Conservation (phyloP, 768 basidiomycete species). For the Collybiopsis confluens region DNA sequence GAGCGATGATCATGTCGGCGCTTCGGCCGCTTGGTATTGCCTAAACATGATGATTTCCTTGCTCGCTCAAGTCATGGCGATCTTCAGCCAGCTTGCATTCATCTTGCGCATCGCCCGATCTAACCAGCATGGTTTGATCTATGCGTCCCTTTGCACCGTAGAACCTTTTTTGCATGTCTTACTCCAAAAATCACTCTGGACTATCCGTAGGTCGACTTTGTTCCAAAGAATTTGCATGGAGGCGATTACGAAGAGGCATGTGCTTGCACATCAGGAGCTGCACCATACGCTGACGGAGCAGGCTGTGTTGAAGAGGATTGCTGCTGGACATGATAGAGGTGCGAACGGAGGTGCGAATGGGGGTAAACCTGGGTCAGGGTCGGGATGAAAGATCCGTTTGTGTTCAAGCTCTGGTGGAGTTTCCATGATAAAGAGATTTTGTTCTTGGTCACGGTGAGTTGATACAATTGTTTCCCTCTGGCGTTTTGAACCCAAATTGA, state of each 20-base stretch:
- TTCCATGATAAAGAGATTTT: conserved; percentile 98
- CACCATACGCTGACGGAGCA: conserved; percentile 97
- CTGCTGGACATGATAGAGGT: conserved; percentile 59
- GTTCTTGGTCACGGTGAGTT: conserved; percentile 87
- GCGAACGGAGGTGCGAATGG: not conserved
- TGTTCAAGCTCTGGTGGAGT: conserved; percentile 94
- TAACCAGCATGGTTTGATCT: no score
- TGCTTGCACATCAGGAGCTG: conserved; percentile 93
- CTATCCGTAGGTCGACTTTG: no score
- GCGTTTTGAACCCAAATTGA: conserved; percentile 9
- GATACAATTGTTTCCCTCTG: conserved; percentile 13
- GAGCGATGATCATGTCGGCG: no score
- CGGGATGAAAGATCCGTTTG: conserved; percentile 73
- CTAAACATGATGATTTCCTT: no score
- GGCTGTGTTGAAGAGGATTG: conserved; percentile 91
- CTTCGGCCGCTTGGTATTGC: no score
- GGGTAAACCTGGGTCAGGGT: not conserved
- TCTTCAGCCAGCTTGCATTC: no score
- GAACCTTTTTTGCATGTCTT: no score
- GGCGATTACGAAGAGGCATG: conserved; percentile 96
- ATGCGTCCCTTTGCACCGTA: no score
- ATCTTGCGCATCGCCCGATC: no score
- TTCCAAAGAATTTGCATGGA: no score
- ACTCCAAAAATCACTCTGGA: no score
- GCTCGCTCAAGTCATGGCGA: no score